These are phyloP conservation scores for Colletotrichum noveboracense DNA, from an alignment of 2,329 filamentous ascomycete species.

Conservation along the genomic window DNA sequence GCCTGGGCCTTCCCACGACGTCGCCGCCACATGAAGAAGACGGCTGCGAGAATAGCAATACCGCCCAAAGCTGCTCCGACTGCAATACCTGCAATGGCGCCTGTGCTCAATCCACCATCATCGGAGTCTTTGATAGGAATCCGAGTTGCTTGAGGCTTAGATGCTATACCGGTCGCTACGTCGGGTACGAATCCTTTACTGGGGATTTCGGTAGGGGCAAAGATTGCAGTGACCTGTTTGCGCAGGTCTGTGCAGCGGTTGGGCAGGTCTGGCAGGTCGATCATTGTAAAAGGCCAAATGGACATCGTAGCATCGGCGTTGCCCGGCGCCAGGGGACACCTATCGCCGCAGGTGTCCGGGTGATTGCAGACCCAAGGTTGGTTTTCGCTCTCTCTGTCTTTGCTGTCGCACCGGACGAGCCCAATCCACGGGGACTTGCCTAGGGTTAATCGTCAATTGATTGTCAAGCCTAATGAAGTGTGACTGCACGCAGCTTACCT, in stretches of 20 bases:
- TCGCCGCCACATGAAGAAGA: neutral
- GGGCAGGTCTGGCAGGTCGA: neutral
- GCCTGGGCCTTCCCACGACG: neutral
- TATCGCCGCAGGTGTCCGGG: slow-evolving; percentile 1
- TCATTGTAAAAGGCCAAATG: neutral
- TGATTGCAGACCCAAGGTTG: slow-evolving; percentile 12
- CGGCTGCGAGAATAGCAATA: neutral
- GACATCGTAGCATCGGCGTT: neutral
- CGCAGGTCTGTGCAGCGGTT: neutral
- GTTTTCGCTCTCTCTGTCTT: neutral
- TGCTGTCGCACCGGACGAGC: neutral
- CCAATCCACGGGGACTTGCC: slow-evolving; percentile 15
- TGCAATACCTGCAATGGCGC: slow-evolving; percentile 6
- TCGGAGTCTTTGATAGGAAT: neutral
- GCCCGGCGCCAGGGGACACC: neutral
- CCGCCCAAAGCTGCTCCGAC: neutral
- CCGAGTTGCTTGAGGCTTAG: neutral
- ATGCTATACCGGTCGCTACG: neutral
- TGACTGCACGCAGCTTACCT: neutral
- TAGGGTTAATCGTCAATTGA: neutral
- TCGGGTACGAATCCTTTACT: neutral
- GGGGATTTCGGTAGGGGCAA: neutral
- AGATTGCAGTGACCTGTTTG: neutral
- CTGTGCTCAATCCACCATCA: neutral
- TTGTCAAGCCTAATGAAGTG: rapidly evolving